Evolutionary conservation across 352 stramenopile species (phyloP), one percentile per base, ranked within the genome.

Genomic region (Phytophthora sojae): DNA sequence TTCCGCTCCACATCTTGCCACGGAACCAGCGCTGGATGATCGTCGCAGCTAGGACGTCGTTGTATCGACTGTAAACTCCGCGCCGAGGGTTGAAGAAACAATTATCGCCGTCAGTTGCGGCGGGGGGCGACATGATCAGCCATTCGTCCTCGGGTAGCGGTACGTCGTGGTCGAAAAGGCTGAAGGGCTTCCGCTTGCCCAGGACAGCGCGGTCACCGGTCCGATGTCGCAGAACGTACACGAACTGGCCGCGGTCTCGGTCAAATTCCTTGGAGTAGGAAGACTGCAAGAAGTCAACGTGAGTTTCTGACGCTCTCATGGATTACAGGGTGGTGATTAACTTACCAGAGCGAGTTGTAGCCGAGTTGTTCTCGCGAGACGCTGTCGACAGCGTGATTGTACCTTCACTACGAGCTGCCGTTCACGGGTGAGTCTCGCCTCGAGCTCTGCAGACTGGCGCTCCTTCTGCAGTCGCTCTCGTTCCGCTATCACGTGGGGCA

Each of bases 11-110:
- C 76, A 86, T 87, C 21, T 73, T 68, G 2, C 52, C 52, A 39
- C 86, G 81, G 62, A 86, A 91, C 83, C 82, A 88, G 58, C 69
- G 69, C 57, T 92, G 84, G n/a, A 92, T 64, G 4, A 30, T 23
- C 9, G 54, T 56, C 17, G 76, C 71, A 6, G 86, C 83, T 49
- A 80, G 42, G 1, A 44, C 11, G 21, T 81, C 57, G 45, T 91
- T 82, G 51, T 88, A 71, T 14, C 35, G 62, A 39, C 81, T 93
- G 54, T 65, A 78, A 2, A 64, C 23, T 4, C 81, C 86, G 8
- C 81, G 79, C 11, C 59, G 57, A 14, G 75, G 73, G 42, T 94
- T 92, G 54, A 85, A 80, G 52, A 77, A 92, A 19, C 54, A 49
- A 23, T 25, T 19, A 11, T 11, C 25, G 23, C 44, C n/a, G 15